Evolutionary conservation across 2,329 filamentous ascomycete species (phyloP).

Genomic region (Cercospora nicotianae): DNA sequence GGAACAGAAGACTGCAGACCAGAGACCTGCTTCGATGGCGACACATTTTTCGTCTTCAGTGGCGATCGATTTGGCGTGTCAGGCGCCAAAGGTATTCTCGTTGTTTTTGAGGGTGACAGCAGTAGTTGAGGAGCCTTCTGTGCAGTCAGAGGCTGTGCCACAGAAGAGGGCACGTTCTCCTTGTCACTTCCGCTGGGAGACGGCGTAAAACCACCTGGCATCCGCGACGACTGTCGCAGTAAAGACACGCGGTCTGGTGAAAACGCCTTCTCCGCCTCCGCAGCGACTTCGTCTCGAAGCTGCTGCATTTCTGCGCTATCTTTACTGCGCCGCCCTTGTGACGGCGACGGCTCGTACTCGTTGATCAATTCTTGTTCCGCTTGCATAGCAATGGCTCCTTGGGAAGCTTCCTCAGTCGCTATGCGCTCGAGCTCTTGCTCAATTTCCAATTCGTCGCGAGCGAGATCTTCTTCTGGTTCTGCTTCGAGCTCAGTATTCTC

Average conservation of each 20-base stretch:
- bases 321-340: slow-evolving; percentile 29
- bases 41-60: slow-evolving; percentile 24
- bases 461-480: slow-evolving; percentile 25
- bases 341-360: slow-evolving; percentile 41
- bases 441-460: slow-evolving; percentile 34
- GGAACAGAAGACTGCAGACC: slow-evolving; percentile 54
- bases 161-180: slow-evolving; percentile 39
- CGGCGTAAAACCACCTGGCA: slow-evolving; percentile 25
- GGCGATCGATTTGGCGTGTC: slow-evolving; percentile 41
- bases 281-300: slow-evolving; percentile 27
- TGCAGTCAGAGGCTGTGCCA: slow-evolving; percentile 32
- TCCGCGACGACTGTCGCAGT: slow-evolving; percentile 11
- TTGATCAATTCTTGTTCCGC: slow-evolving; percentile 35
- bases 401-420: slow-evolving; percentile 31
- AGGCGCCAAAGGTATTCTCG: slow-evolving; percentile 46
- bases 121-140: slow-evolving; percentile 33
- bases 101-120: slow-evolving; percentile 37
- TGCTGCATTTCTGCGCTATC: slow-evolving; percentile 28
- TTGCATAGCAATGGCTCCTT: slow-evolving; percentile 26
- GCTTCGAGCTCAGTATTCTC: slow-evolving; percentile 18
- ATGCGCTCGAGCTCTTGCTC: slow-evolving; percentile 38
- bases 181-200: slow-evolving; percentile 42
- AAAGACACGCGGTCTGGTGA: slow-evolving; percentile 16
- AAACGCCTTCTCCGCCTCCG: slow-evolving; percentile 19
- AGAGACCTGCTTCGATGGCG: slow-evolving; percentile 50